Percentiles rank a stretch among this genome's conserved stretches.
Conservation (phyloP, 495 filamentous ascomycete species). For the Apiosordaria backusii region DNA sequence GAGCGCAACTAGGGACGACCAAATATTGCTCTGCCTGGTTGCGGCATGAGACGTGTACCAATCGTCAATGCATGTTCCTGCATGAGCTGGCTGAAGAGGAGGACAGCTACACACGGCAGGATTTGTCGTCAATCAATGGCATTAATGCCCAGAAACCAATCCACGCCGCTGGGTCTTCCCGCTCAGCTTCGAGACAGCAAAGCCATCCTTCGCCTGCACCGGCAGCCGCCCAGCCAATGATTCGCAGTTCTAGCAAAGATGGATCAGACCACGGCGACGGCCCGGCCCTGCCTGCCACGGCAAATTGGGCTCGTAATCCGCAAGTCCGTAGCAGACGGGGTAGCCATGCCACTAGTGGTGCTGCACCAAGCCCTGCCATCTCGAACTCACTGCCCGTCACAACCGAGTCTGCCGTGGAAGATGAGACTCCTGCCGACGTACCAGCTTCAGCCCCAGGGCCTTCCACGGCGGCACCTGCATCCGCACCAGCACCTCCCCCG, state of each 20-base stretch:
- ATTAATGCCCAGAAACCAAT: constrained; percentile 71
- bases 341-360: constrained; percentile 73
- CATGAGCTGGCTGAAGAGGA: constrained; percentile 96
- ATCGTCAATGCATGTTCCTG: constrained; percentile 94
- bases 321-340: constrained; percentile 66
- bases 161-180: constrained; percentile 39
- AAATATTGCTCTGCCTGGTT: constrained; percentile 99
- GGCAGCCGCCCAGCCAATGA: constrained; percentile 66
- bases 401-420: constrained; percentile 36
- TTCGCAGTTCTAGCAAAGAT: constrained; percentile 71
- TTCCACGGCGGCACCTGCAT: neutral
- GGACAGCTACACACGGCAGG: constrained; percentile 92
- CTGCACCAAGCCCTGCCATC: constrained; percentile 75
- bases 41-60: constrained; percentile 86
- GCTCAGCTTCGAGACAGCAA: constrained; percentile 51
- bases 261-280: constrained; percentile 68
- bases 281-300: constrained; percentile 84
- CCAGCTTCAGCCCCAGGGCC: constrained; percentile 4
- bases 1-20: constrained; percentile 94
- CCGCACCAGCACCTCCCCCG: constrained; percentile 13
- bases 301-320: constrained; percentile 85
- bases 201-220: constrained; percentile 49
- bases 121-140: constrained; percentile 93
- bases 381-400: constrained; percentile 57
- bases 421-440: constrained; percentile 27